Evolutionary conservation across 306 rosid species (phyloP), one percentile per base, ranked within the genome.

Genomic region (Coriaria nepalensis): DNA sequence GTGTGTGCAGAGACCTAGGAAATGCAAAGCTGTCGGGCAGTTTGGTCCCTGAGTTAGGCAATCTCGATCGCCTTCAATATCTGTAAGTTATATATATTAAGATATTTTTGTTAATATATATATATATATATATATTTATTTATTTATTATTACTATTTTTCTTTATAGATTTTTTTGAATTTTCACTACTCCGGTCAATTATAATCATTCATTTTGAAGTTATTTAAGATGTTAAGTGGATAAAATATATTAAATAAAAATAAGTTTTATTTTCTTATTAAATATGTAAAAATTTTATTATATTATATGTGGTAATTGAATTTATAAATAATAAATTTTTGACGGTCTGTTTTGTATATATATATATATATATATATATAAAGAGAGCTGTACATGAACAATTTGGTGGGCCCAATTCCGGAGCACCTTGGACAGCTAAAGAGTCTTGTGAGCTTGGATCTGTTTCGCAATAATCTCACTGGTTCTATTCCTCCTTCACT

Each of bases 401-500:
- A 77, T 42, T 66, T 86, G 68, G 64, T 35, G 65, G 96, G 94
- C 40, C 57, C 78, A 2, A 73, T 86, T 60, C 96, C 93, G 14
- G 71, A 66, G 56, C 76, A 82, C 43, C 57, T 86, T 36, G 94
- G 94, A 72, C 67, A 68, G 36, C 54, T 86, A 52, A 82, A 68
- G 72, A 75, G 68, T 70, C 77, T 86, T 35, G 56, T 82, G 33
- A 86, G 96, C 72, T 70, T 86, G 76, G 96, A 85, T 68, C 82
- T 86, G 49, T 82, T 79, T 62, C 68, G 66, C 74, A 86, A 86
- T 38, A 77, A 77, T 65, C 85, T 86, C 46, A 66, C 82, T 39
- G 83, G 72, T 13, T 4, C 72, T 37, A 82, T 86, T 52, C 96
- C 96, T 44, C 2, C 74, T 33, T 61, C 80, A 6, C 76, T 86